Percentiles rank a stretch among this genome's conserved stretches.
phyloP scores from a whole-genome alignment of 768 basidiomycete genomes.

The Leccinum subtestaceum region DNA sequence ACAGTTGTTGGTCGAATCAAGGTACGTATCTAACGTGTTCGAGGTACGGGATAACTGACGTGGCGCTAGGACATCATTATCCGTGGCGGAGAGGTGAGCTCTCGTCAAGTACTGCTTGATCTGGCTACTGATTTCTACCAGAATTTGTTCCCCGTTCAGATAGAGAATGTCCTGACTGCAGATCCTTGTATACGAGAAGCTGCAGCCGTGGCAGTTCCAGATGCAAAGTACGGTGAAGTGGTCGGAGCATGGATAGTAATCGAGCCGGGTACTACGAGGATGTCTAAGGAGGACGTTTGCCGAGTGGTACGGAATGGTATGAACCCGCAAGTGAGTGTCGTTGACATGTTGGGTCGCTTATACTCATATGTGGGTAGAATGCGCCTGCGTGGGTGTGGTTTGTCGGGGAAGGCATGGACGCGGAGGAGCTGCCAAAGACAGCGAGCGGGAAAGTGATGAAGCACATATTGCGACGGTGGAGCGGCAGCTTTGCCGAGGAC shows the following conservation, averaged over 20 bases:
- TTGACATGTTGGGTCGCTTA: background rate
- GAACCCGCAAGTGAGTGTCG: slow-evolving; percentile 68
- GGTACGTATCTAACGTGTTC: slow-evolving; percentile 35
- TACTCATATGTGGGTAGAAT: slow-evolving; percentile 45
- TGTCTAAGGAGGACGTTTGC: slow-evolving; percentile 54
- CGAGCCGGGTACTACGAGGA: slow-evolving; percentile 28
- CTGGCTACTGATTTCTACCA: slow-evolving; percentile 23
- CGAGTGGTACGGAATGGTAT: slow-evolving; percentile 52
- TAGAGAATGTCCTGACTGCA: slow-evolving; percentile 68
- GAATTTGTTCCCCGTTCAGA: slow-evolving; percentile 84
- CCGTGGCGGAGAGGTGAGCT: slow-evolving; percentile 72
- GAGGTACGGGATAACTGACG: slow-evolving; percentile 1
- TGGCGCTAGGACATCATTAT: slow-evolving; percentile 70
- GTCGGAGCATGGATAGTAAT: slow-evolving; percentile 78
- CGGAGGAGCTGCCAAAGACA: slow-evolving; percentile 71
- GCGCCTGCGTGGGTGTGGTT: slow-evolving; percentile 85
- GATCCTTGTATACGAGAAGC: slow-evolving; percentile 64
- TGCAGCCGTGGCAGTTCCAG: slow-evolving; percentile 70
- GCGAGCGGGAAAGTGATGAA: slow-evolving; percentile 88
- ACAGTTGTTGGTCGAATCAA: slow-evolving; percentile 79
- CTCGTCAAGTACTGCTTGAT: background rate
- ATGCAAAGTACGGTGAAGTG: slow-evolving; percentile 67
- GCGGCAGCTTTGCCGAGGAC: slow-evolving; percentile 48
- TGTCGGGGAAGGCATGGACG: slow-evolving; percentile 59
- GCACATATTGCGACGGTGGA: slow-evolving; percentile 71